phyloP scores from a whole-genome alignment of 306 rosid species.

The Rosa lucieae region DNA sequence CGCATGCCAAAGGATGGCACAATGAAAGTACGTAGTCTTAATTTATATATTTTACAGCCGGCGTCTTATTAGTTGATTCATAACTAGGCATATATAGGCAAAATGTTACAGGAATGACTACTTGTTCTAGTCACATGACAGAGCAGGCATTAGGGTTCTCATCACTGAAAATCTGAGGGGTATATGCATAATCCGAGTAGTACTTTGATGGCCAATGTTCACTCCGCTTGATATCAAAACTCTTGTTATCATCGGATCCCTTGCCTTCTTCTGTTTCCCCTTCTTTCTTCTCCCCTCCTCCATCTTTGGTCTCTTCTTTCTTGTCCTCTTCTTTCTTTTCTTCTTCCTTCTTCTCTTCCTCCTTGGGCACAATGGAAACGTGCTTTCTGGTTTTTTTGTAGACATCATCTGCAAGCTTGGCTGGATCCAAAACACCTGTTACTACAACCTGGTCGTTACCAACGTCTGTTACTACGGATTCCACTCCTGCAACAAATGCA shows the following conservation, averaged over 20 bases:
- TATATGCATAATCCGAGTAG: conserved; percentile 52
- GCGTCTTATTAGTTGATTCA: neutral
- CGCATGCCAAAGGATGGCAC: conserved; percentile 2
- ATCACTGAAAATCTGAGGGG: conserved; percentile 76
- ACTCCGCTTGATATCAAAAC: conserved; percentile 45
- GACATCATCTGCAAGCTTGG: conserved; percentile 63
- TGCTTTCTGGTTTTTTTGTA: conserved; percentile 66
- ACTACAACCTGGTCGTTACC: conserved; percentile 66
- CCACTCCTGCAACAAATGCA: conserved; percentile 63
- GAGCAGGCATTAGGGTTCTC: conserved; percentile 93
- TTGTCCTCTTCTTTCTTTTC: conserved; percentile 58
- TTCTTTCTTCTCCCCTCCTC: conserved; percentile 35
- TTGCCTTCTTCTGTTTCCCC: conserved; percentile 40
- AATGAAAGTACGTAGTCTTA: neutral
- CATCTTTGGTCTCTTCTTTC: conserved; percentile 42
- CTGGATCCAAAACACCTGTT: conserved; percentile 68
- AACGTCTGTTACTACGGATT: conserved; percentile 79
- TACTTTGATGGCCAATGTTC: conserved; percentile 60
- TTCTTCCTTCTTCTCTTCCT: conserved; percentile 61
- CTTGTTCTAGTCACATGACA: conserved; percentile 47
- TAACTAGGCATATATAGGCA: conserved; percentile 8
- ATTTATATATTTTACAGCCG: neutral
- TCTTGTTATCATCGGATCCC: conserved; percentile 45
- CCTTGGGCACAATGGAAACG: conserved; percentile 58
- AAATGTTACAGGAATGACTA: neutral